Conservation (phyloP, 2,329 filamentous ascomycete species). For the Parastagonospora nodorum region DNA sequence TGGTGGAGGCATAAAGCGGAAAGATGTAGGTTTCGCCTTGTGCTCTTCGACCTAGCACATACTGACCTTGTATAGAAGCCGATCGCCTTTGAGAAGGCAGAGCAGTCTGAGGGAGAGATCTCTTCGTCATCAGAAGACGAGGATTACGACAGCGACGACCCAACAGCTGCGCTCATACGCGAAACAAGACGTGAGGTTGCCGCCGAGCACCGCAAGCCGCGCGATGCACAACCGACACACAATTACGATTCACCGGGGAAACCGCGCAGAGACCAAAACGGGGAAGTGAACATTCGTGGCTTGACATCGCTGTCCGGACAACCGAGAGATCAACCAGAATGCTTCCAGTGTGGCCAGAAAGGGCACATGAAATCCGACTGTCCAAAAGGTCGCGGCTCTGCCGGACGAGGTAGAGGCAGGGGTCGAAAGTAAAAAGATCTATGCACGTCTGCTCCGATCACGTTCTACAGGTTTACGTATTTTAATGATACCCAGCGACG, state of each 20-base stretch:
- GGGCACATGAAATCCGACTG: conserved; percentile 67
- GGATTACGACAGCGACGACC: conserved; percentile 51
- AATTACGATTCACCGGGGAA: conserved; percentile 47
- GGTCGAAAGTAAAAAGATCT: conserved; percentile 23
- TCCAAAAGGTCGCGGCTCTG: conserved; percentile 45
- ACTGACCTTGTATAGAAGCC: conserved; percentile 28
- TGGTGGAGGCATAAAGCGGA: conserved; percentile 54
- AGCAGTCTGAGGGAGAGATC: conserved; percentile 30
- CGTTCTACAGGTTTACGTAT: not conserved
- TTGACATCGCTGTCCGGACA: conserved; percentile 65
- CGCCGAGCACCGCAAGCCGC: conserved; percentile 49
- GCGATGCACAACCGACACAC: conserved; percentile 48
- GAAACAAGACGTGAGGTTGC: conserved; percentile 53
- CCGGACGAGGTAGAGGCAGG: conserved; percentile 27
- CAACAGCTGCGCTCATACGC: conserved; percentile 51
- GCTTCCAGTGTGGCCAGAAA: conserved; percentile 65
- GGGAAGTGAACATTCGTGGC: conserved; percentile 66
- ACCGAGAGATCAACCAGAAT: conserved; percentile 51
- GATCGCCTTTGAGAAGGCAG: conserved; percentile 21
- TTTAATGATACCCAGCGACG: conserved; percentile 11
- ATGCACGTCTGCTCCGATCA: not conserved
- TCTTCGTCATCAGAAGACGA: conserved; percentile 42
- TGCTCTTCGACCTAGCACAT: not conserved
- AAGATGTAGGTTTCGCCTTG: conserved; percentile 20
- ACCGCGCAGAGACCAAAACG: conserved; percentile 66